Percentiles rank a stretch among this genome's conserved stretches.
phyloP scores from a whole-genome alignment of 148 eudicot genomes.

The Talinum fruticosum region DNA sequence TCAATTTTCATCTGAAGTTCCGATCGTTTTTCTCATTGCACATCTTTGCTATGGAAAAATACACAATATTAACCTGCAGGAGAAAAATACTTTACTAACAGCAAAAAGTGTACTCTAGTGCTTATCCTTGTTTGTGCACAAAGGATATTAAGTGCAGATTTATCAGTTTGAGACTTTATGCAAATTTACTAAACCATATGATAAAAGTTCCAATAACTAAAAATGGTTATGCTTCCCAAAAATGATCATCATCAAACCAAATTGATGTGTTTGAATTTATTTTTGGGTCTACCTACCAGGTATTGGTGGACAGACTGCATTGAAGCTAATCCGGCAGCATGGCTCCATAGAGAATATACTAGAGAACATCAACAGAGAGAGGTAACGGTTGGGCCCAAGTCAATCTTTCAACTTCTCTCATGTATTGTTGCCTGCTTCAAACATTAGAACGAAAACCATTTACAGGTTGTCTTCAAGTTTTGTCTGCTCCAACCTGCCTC shows the following conservation, averaged over 20 bases:
- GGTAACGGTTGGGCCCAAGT: conserved; percentile 38
- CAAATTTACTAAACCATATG: background rate
- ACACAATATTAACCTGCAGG: background rate
- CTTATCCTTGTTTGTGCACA: background rate
- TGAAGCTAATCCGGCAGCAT: conserved; percentile 94
- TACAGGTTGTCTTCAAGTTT: background rate
- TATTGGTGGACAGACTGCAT: conserved; percentile 87
- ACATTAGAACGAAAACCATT: background rate
- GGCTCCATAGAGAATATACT: conserved; percentile 80
- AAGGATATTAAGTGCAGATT: background rate
- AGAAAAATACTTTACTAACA: background rate
- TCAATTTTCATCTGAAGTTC: no score
- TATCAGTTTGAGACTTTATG: background rate
- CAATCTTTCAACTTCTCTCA: background rate
- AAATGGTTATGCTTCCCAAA: background rate
- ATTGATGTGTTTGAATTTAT: background rate
- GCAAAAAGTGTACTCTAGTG: background rate
- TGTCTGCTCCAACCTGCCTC: background rate
- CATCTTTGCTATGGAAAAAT: background rate
- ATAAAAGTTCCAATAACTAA: background rate
- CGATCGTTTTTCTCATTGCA: no score
- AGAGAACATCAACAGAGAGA: conserved; percentile 84
- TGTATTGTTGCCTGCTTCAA: background rate
- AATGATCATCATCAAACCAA: background rate
- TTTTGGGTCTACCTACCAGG: conserved; percentile 38